phyloP scores from a whole-genome alignment of 1,284 basidiomycete genomes.

The Ustilago trichophora region DNA sequence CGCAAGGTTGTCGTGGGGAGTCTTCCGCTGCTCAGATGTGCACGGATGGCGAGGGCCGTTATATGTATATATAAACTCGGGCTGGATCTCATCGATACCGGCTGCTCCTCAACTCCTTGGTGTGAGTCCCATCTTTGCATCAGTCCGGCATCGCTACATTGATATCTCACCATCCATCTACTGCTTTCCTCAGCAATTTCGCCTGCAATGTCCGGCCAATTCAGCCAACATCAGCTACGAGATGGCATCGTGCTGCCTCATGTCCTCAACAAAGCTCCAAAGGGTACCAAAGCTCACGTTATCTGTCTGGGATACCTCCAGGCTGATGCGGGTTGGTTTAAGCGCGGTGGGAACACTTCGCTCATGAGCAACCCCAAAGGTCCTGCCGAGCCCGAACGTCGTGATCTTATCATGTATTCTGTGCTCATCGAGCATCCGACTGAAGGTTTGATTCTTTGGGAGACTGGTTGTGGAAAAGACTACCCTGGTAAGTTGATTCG shows the following conservation, averaged over 20 bases:
- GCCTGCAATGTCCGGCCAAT: conserved; percentile 22
- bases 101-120: no score
- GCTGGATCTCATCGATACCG: no score
- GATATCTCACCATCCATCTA: no score
- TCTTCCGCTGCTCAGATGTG: no score
- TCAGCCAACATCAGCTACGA: conserved; percentile 43
- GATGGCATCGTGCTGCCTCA: conserved; percentile 50
- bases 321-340: conserved; percentile 60
- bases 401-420: conserved; percentile 53
- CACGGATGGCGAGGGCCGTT: no score
- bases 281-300: conserved; percentile 60
- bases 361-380: conserved; percentile 43
- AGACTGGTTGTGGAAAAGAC: conserved; percentile 60
- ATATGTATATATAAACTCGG: no score
- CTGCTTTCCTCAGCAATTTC: no score
- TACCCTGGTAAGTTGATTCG: conserved; percentile 41
- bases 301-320: conserved; percentile 60
- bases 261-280: conserved; percentile 49
- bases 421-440: conserved; percentile 62
- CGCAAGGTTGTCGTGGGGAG: no score
- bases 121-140: no score
- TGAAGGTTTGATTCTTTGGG: conserved; percentile 63
- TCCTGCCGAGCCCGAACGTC: conserved; percentile 33
- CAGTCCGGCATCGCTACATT: no score
- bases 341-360: conserved; percentile 58